Evolutionary conservation across 2,329 filamentous ascomycete species (phyloP).

Genomic region (Ramichloridium luteum): DNA sequence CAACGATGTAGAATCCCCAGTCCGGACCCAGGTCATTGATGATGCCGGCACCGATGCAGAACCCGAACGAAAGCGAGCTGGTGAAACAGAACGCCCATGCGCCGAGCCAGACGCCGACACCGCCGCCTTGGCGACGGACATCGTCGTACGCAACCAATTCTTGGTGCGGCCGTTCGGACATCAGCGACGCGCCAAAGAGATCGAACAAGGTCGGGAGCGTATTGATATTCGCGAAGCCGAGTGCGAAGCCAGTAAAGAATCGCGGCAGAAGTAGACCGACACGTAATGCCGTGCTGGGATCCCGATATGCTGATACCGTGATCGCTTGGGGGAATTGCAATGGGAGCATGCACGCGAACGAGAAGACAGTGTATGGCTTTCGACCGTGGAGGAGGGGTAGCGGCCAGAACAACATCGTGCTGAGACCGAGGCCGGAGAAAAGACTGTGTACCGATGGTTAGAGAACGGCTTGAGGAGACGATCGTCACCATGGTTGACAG

Average conservation of each 20-base stretch:
- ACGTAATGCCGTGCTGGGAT: conserved; percentile 45
- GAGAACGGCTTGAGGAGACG: too few species aligned
- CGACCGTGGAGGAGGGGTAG: conserved; percentile 62
- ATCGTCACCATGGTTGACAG: too few species aligned
- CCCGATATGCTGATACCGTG: conserved; percentile 45
- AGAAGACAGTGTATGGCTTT: conserved; percentile 62
- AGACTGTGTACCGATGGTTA: conserved; percentile 34
- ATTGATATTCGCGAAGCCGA: conserved; percentile 70
- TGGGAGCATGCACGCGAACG: conserved; percentile 57
- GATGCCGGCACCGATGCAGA: conserved; percentile 57
- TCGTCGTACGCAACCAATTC: conserved; percentile 57
- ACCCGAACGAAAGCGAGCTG: conserved; percentile 59
- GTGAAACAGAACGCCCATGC: conserved; percentile 69
- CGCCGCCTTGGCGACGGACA: conserved; percentile 61
- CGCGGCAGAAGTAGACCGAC: conserved; percentile 51
- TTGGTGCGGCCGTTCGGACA: conserved; percentile 60
- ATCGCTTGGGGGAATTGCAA: conserved; percentile 66
- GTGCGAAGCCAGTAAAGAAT: conserved; percentile 52
- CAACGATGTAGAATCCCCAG: conserved; percentile 66
- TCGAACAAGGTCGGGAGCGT: conserved; percentile 60
- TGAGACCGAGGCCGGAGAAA: conserved; percentile 57
- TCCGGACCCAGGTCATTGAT: conserved; percentile 52
- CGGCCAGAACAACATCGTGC: conserved; percentile 61
- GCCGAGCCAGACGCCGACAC: conserved; percentile 68
- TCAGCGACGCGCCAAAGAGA: conserved; percentile 63